Evolutionary conservation across 2,329 filamentous ascomycete species (phyloP), one percentile per base, ranked within the genome.

Genomic region (Mariannaea sp.): DNA sequence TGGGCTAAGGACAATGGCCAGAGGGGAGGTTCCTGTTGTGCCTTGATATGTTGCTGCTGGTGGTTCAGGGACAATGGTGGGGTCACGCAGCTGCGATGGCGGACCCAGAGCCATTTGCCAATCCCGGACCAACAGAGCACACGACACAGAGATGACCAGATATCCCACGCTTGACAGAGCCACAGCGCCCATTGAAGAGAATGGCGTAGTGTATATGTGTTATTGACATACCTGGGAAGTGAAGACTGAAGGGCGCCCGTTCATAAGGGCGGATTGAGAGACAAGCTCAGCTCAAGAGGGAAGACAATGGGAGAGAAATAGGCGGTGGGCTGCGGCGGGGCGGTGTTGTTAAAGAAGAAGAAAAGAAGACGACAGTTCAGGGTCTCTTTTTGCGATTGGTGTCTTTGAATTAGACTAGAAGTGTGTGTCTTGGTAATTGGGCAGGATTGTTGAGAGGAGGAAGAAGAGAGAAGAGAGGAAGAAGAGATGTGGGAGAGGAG

Each of bases 161-260:
- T 8, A 10, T 20, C 35, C n/a, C n/a, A n/a, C n/a, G n/a, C n/a
- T 17, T 12, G 35, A 45, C 44, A 53, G 29, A 9, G 7, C 10
- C 24, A 47, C 14, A 9, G 19, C 35, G 16, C 20, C 16, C 32
- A 47, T 17, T 32, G 29, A 32, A 22, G 17, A 48, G 24, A 35
- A 22, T 52, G 13, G 33, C 48, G 55, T 53, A 65, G 56, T 16
- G 22, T n/a, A n/a, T n/a, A n/a, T n/a, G n/a, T n/a, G n/a, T n/a
- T n/a, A n/a, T 13, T 17, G 7, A 47, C 64, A 59, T 87, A 90
- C 88, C 85, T 92, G 89, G 77, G 88, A 92, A 79, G 89, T 92
- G 81, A 91, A 92, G 75, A 87, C 83, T 76, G 89, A 90, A 78
- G 83, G 81, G 83, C 87, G 86, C 81, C 87, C 87, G 87, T 86